Conservation (phyloP, 176 grass and related monocot genomes). For the Eragrostis curvula region DNA sequence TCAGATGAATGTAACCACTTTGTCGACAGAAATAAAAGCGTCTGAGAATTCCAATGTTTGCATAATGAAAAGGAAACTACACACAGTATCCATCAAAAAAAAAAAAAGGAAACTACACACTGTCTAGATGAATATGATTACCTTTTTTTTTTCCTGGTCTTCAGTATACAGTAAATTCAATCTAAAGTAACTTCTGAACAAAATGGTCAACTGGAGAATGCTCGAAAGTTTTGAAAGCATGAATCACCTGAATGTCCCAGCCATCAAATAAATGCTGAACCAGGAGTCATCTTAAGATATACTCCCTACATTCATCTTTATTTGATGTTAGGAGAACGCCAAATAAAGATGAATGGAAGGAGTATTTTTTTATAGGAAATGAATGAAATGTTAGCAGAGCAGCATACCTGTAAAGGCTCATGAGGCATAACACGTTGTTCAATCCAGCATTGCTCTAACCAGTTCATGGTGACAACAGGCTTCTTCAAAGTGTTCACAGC, state of each 20-base stretch:
- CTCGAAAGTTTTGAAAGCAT: conserved; percentile 16
- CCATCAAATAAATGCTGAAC: background rate
- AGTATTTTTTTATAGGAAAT: background rate
- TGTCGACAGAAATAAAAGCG: conserved; percentile 33
- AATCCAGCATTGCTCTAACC: conserved; percentile 90
- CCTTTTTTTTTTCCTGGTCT: background rate
- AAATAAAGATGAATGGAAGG: too few species aligned
- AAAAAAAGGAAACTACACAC: conserved; percentile 17
- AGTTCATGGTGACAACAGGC: conserved; percentile 71
- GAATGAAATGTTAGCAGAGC: conserved; percentile 6
- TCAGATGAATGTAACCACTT: conserved; percentile 48
- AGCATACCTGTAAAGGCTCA: conserved; percentile 81
- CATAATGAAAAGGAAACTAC: conserved; percentile 24
- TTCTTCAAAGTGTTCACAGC: conserved; percentile 85
- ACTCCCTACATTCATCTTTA: too few species aligned
- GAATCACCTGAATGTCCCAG: conserved; percentile 17
- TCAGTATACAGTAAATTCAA: conserved; percentile 21
- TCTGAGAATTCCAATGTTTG: background rate
- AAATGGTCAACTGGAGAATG: conserved; percentile 8
- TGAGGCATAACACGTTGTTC: conserved; percentile 95
- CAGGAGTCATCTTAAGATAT: background rate
- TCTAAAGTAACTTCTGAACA: conserved; percentile 32
- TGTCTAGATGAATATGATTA: conserved; percentile 15
- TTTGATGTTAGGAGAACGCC: too few species aligned
- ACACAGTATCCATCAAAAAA: too few species aligned